Evolutionary conservation across 1,139 yeast species (phyloP).

Genomic region (Lodderomyces oxycetoniae): DNA sequence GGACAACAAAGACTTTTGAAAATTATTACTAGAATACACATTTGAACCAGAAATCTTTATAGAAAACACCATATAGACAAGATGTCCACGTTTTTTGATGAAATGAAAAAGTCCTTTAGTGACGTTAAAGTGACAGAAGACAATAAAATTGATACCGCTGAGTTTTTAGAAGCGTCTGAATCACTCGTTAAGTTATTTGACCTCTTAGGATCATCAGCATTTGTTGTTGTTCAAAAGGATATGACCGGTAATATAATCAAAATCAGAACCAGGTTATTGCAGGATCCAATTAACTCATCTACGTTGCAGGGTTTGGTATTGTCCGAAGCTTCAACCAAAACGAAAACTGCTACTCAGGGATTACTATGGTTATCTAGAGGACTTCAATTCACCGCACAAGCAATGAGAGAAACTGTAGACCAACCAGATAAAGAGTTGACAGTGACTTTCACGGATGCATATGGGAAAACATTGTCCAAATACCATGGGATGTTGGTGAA

Average conservation of each 20-base stretch:
- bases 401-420: constrained; percentile 74
- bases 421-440: constrained; percentile 61
- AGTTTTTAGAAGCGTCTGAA: constrained; percentile 79
- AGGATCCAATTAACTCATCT: constrained; percentile 56
- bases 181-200: constrained; percentile 80
- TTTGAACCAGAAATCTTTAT: no score
- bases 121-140: constrained; percentile 67
- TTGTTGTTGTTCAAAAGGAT: constrained; percentile 79
- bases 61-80: no score
- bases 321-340: constrained; percentile 60
- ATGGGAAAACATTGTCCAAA: constrained; percentile 71
- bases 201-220: constrained; percentile 80
- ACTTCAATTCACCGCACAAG: constrained; percentile 81
- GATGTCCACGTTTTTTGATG: constrained; percentile 75
- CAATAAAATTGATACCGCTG: constrained; percentile 64
- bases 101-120: constrained; percentile 65
- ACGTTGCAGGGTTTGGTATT: constrained; percentile 77
- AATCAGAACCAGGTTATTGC: constrained; percentile 60
- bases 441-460: constrained; percentile 77
- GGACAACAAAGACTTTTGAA: no score
- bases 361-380: constrained; percentile 85
- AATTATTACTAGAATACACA: no score
- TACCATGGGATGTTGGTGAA: constrained; percentile 78
- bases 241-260: constrained; percentile 84
- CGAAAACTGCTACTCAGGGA: constrained; percentile 86